These are phyloP conservation scores for Hypsizygus marmoreus DNA, from an alignment of 768 basidiomycete genomes.

Conservation along the genomic window DNA sequence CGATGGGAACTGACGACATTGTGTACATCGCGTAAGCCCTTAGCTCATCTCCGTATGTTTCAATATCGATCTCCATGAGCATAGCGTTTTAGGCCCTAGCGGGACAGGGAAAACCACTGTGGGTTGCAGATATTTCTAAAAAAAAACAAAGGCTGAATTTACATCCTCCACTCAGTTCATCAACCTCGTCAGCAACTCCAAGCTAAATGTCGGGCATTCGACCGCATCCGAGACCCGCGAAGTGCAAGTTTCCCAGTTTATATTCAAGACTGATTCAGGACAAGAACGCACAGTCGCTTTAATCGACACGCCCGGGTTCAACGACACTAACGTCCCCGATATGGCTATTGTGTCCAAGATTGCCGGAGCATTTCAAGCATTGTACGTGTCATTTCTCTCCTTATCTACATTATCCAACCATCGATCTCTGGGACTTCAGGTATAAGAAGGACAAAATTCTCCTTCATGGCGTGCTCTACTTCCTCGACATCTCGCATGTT, in stretches of 20 bases:
- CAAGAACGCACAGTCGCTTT: slow-evolving; percentile 7
- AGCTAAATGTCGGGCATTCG: slow-evolving; percentile 1
- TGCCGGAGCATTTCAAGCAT: slow-evolving; percentile 8
- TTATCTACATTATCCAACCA: too few relatives aligned
- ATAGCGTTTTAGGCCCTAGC: slow-evolving; percentile 12
- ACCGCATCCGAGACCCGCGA: slow-evolving; percentile 14
- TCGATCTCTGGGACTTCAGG: not conserved
- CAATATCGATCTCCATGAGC: too few relatives aligned
- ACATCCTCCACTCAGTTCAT: slow-evolving; percentile 13
- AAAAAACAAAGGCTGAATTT: not conserved
- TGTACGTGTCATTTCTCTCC: too few relatives aligned
- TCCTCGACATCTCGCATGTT: slow-evolving; percentile 40
- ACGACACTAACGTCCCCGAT: slow-evolving; percentile 9
- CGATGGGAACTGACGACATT: too few relatives aligned
- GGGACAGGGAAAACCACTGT: slow-evolving; percentile 14
- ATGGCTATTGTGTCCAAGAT: slow-evolving; percentile 12
- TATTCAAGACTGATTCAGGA: too few relatives aligned
- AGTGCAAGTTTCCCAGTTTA: slow-evolving; percentile 4
- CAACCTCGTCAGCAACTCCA: slow-evolving; percentile 9
- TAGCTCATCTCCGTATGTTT: too few relatives aligned
- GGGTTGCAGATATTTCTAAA: not conserved
- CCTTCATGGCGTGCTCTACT: slow-evolving; percentile 37
- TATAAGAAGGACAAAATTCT: slow-evolving; percentile 6
- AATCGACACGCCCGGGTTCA: slow-evolving; percentile 21
- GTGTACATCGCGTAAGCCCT: too few relatives aligned